Evolutionary conservation across 331 rosid genomes (phyloP).

Genomic region (Quercus lobata): DNA sequence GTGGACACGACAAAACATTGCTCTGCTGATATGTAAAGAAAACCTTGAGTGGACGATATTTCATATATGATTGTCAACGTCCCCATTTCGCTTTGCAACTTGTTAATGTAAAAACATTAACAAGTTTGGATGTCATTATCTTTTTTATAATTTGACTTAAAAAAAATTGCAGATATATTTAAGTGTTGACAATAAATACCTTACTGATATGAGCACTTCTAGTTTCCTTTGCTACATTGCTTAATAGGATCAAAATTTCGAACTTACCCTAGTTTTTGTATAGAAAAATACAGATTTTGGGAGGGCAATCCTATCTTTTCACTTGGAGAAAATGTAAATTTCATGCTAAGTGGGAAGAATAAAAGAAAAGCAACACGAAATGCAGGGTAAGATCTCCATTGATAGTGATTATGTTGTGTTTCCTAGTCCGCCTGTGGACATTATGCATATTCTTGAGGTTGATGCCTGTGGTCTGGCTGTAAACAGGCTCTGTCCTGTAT

Average conservation of each 20-base stretch:
- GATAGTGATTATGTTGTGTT: too few relatives aligned
- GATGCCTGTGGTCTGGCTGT: too few relatives aligned
- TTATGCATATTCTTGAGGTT: too few relatives aligned
- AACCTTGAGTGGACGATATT: too few relatives aligned
- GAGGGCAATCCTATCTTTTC: not conserved
- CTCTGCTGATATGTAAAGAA: too few relatives aligned
- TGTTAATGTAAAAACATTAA: too few relatives aligned
- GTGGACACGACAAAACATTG: too few relatives aligned
- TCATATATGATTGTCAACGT: too few relatives aligned
- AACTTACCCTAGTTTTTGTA: not conserved
- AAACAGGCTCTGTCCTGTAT: too few relatives aligned
- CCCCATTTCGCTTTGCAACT: too few relatives aligned
- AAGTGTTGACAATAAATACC: not conserved
- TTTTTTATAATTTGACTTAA: not conserved
- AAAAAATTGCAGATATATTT: too few relatives aligned
- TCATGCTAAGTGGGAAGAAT: not conserved
- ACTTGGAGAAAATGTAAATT: not conserved
- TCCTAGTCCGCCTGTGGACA: too few relatives aligned
- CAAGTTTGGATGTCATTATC: not conserved
- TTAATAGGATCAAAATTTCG: not conserved
- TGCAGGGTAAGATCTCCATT: slow-evolving; percentile 40
- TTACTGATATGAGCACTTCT: not conserved
- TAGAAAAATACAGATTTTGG: not conserved
- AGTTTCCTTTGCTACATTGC: not conserved
- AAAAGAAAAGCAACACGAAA: slow-evolving; percentile 3